A percentile compares a stretch with the other conserved stretches of the same genome.
These are phyloP conservation scores for Talaromyces wortmannii DNA, from an alignment of 495 filamentous ascomycete species.

Conservation along the genomic window DNA sequence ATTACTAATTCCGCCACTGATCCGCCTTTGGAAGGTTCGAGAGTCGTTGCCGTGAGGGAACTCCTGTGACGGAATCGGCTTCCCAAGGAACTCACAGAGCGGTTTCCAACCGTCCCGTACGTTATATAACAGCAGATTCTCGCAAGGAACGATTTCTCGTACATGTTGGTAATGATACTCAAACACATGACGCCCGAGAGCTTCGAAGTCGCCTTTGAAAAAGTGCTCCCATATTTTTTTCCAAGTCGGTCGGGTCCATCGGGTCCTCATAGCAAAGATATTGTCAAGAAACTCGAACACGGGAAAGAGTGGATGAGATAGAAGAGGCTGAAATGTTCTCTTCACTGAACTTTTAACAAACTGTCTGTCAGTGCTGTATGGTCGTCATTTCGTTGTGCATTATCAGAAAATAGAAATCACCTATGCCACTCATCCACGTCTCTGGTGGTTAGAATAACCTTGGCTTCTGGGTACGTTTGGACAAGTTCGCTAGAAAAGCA, in stretches of 20 bases:
- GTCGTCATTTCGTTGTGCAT: too few relatives aligned
- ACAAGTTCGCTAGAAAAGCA: slow-evolving; percentile 62
- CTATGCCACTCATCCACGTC: slow-evolving; percentile 55
- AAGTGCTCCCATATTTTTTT: too few relatives aligned
- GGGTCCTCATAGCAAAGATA: too few relatives aligned
- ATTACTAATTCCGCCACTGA: too few relatives aligned
- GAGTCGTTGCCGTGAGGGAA: slow-evolving; percentile 45
- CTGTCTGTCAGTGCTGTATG: too few relatives aligned
- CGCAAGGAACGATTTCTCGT: slow-evolving; percentile 35
- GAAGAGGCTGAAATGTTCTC: too few relatives aligned
- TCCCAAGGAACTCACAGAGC: slow-evolving; percentile 59
- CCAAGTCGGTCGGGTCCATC: too few relatives aligned
- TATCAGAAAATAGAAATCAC: too few relatives aligned
- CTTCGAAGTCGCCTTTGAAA: slow-evolving; percentile 45
- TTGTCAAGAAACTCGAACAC: too few relatives aligned
- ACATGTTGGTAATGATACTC: slow-evolving; percentile 35
- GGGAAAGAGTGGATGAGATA: too few relatives aligned
- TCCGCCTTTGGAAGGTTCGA: too few relatives aligned
- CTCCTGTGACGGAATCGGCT: slow-evolving; percentile 42
- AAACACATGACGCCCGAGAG: slow-evolving; percentile 44
- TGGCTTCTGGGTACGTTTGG: slow-evolving; percentile 62
- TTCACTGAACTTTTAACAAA: too few relatives aligned
- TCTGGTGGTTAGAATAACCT: slow-evolving; percentile 57
- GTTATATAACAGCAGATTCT: slow-evolving; percentile 55
- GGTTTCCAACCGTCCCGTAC: slow-evolving; percentile 61